Evolutionary conservation across 139 green algal species (phyloP).

Genomic region (Coelastrella sp.): DNA sequence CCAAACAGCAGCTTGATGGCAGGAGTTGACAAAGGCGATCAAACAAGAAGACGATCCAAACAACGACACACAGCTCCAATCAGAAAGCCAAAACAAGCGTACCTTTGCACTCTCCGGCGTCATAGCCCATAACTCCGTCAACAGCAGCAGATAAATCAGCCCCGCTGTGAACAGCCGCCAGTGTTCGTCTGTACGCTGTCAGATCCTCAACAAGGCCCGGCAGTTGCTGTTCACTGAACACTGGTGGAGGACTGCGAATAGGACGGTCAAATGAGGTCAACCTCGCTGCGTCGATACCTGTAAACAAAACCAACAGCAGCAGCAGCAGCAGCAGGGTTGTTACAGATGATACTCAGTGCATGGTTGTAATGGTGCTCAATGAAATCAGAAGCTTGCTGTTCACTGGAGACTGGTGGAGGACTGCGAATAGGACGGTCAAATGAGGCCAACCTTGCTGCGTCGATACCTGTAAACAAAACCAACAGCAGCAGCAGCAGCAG

Average conservation of each 20-base stretch:
- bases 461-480: slow-evolving; percentile 57
- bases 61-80: too few species aligned
- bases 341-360: too few species aligned
- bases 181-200: slow-evolving; percentile 61
- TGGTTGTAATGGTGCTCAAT: too few species aligned
- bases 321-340: background rate
- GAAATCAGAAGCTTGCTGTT: too few species aligned
- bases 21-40: too few species aligned
- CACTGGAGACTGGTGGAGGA: slow-evolving; percentile 62
- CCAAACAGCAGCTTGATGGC: background rate
- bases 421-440: slow-evolving; percentile 76
- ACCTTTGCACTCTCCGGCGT: slow-evolving; percentile 60
- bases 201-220: slow-evolving; percentile 72
- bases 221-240: slow-evolving; percentile 58
- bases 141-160: slow-evolving; percentile 72
- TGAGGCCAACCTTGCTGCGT: slow-evolving; percentile 65
- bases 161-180: slow-evolving; percentile 78
- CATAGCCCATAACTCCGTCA: slow-evolving; percentile 83
- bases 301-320: background rate
- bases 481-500: background rate
- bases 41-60: too few species aligned
- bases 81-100: background rate
- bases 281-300: slow-evolving; percentile 67
- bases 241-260: slow-evolving; percentile 66
- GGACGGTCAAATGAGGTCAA: slow-evolving; percentile 77